phyloP scores from a whole-genome alignment of 176 grass and related monocot species.

The Phoenix dactylifera region DNA sequence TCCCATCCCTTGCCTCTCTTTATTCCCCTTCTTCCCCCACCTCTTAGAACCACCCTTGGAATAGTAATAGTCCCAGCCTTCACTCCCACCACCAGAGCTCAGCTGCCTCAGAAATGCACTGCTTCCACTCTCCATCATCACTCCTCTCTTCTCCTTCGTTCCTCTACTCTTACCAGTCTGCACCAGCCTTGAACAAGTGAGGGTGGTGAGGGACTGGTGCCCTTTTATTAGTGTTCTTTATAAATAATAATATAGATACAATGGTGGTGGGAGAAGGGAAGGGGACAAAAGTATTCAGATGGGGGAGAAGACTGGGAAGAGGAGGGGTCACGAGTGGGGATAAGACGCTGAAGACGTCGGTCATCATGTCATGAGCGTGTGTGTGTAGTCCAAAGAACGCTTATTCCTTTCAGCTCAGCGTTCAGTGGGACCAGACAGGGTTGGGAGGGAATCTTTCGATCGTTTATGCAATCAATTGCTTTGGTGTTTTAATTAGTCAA shows the following conservation, averaged over 20 bases:
- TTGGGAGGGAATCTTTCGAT: no score
- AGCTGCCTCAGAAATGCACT: conserved; percentile 51
- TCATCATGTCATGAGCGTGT: conserved; percentile 5
- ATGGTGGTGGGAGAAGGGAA: no score
- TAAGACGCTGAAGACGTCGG: conserved; percentile 6
- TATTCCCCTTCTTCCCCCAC: conserved; percentile 56
- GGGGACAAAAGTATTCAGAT: no score
- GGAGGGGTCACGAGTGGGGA: conserved; percentile 33
- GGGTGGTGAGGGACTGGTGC: no score
- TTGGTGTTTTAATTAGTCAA: no score
- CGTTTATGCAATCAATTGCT: no score
- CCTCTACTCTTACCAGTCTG: conserved; percentile 4
- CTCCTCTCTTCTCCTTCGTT: background rate
- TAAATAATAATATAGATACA: no score
- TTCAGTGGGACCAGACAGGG: no score
- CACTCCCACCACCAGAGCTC: conserved; percentile 33
- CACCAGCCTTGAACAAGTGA: no score
- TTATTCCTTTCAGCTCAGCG: no score
- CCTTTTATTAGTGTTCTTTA: no score
- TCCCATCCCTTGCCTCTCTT: conserved; percentile 7
- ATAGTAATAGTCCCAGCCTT: conserved; percentile 12
- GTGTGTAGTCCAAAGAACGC: background rate
- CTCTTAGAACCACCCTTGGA: conserved; percentile 46
- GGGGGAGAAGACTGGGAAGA: background rate
- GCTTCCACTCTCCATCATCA: conserved; percentile 31